phyloP scores from a whole-genome alignment of 1,139 yeast species.

The Candida buenavistaensis region DNA sequence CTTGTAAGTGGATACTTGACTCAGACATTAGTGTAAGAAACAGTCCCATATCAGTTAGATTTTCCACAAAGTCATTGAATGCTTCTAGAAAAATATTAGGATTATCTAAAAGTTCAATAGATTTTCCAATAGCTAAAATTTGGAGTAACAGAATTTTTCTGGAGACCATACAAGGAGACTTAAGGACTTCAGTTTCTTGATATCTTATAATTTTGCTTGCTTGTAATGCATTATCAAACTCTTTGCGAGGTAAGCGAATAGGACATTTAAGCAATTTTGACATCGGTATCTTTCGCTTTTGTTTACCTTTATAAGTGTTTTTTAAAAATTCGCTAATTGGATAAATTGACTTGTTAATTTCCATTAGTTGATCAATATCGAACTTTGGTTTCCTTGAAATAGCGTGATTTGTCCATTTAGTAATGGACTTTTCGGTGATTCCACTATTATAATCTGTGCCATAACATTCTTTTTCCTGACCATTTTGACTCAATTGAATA shows the following conservation, averaged over 20 bases:
- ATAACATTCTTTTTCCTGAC: conserved; percentile 4
- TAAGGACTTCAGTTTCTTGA: conserved; percentile 15
- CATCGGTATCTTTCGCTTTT: conserved; percentile 12
- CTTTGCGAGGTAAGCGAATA: conserved; percentile 8
- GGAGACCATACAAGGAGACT: conserved; percentile 7
- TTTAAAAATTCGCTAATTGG: not conserved
- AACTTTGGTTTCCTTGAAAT: conserved; percentile 4
- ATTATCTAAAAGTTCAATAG: conserved; percentile 19
- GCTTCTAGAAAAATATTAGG: conserved; percentile 31
- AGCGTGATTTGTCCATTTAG: conserved; percentile 13
- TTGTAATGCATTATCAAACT: conserved; percentile 14
- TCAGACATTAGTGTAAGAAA: conserved; percentile 22
- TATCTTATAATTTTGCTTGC: conserved; percentile 14
- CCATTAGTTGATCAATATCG: conserved; percentile 8
- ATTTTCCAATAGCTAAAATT: conserved; percentile 18
- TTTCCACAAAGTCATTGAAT: conserved; percentile 36
- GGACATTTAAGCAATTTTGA: conserved; percentile 10
- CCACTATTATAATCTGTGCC: conserved; percentile 8
- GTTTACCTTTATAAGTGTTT: conserved; percentile 5
- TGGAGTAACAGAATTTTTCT: conserved; percentile 16
- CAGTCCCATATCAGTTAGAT: conserved; percentile 31
- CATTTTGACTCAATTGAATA: not conserved
- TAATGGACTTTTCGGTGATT: conserved; percentile 17
- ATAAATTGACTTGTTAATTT: not conserved
- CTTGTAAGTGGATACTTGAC: conserved; percentile 15